A percentile compares a stretch with the other conserved stretches of the same genome.
Conservation (phyloP, 2,329 filamentous ascomycete species). For the Zasmidium cellare region DNA sequence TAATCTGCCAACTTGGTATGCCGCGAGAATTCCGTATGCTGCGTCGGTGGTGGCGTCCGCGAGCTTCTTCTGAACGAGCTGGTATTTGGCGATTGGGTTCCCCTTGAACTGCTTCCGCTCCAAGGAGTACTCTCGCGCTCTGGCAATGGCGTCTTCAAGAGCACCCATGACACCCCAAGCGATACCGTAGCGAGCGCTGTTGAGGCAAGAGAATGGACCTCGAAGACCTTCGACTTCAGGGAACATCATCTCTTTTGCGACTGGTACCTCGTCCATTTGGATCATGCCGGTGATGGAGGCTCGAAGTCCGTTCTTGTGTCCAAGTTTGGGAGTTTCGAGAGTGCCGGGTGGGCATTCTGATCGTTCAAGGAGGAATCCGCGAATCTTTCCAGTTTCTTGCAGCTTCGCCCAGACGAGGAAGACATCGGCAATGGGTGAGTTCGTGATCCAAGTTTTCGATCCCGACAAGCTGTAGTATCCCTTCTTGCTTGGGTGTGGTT, state of each 20-base stretch:
- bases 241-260: conserved; percentile 91
- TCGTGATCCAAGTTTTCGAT: conserved; percentile 93
- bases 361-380: conserved; percentile 87
- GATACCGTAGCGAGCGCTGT: conserved; percentile 91
- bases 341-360: conserved; percentile 82
- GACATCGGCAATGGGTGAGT: conserved; percentile 84
- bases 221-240: conserved; percentile 81
- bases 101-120: conserved; percentile 95
- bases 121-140: conserved; percentile 82
- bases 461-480: conserved; percentile 79
- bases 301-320: conserved; percentile 91
- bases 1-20: conserved; percentile 84
- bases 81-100: conserved; percentile 93
- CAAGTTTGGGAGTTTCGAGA: conserved; percentile 85
- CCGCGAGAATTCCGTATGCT: conserved; percentile 85
- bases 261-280: conserved; percentile 85
- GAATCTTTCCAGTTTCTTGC: conserved; percentile 87
- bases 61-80: conserved; percentile 96
- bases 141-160: conserved; percentile 82
- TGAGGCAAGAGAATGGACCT: conserved; percentile 91
- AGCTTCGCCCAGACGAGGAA: conserved; percentile 91
- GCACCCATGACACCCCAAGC: conserved; percentile 92
- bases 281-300: conserved; percentile 98
- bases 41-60: conserved; percentile 90
- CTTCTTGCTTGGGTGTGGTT: conserved; percentile 78